Evolutionary conservation across 768 basidiomycete genomes (phyloP).

Genomic region (Lactifluus rugatus): DNA sequence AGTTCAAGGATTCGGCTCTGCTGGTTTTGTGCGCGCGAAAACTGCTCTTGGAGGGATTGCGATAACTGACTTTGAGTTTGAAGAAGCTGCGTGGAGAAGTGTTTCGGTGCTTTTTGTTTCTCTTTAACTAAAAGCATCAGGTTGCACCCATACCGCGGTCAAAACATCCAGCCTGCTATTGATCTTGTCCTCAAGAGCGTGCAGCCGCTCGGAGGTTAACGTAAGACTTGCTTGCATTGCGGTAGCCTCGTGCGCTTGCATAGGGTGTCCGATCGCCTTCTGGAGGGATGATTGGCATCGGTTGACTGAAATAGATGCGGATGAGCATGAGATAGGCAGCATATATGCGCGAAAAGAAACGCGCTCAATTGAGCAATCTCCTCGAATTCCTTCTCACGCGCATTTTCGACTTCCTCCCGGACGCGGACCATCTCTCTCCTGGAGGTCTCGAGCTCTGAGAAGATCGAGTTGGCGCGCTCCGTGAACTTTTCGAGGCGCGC

Average conservation of each 20-base stretch:
- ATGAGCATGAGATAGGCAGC: conserved; percentile 11
- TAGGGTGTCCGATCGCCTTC: conserved; percentile 46
- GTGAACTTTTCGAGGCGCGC: conserved; percentile 61
- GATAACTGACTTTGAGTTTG: conserved; percentile 6
- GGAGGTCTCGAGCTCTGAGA: conserved; percentile 41
- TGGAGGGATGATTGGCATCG: conserved; percentile 54
- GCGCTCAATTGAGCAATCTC: conserved; percentile 49
- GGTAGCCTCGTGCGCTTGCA: conserved; percentile 31
- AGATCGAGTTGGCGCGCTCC: conserved; percentile 42
- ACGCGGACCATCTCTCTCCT: conserved; percentile 43
- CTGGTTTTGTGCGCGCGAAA: conserved; percentile 35
- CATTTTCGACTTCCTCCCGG: conserved; percentile 48
- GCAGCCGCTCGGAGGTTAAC: conserved; percentile 15
- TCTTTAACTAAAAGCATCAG: not conserved
- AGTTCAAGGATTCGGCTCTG: conserved; percentile 46
- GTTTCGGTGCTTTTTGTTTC: not conserved
- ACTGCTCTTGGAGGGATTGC: conserved; percentile 15
- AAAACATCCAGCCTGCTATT: conserved; percentile 16
- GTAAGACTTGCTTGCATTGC: conserved; percentile 18
- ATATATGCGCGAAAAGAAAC: conserved; percentile 24
- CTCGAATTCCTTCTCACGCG: conserved; percentile 45
- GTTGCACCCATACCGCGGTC: conserved; percentile 10
- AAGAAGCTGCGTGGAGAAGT: conserved; percentile 3
- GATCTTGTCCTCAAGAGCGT: conserved; percentile 22
- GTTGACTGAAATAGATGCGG: conserved; percentile 36